Evolutionary conservation across 129 eudicot species (phyloP).

Genomic region (Oenanthe sinensis): DNA sequence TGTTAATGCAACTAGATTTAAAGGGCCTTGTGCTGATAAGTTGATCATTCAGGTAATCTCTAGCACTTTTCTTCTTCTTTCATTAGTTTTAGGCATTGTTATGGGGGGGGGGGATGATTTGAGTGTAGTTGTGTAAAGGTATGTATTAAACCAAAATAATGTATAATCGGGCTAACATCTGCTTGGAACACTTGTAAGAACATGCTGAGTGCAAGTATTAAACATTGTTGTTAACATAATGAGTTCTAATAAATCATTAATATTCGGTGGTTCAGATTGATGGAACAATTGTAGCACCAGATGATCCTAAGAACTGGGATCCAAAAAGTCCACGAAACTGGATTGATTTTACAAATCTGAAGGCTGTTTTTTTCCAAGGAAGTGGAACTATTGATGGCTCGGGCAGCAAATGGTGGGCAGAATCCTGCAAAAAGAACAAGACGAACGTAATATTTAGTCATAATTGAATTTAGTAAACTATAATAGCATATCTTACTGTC

Average conservation of each 20-base stretch:
- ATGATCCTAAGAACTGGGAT: constrained; percentile 81
- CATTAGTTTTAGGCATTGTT: neutral
- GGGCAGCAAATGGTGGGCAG: constrained; percentile 99
- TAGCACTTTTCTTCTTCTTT: neutral
- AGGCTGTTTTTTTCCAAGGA: constrained; percentile 59
- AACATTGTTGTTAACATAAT: neutral
- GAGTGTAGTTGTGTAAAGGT: no score
- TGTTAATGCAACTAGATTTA: constrained; percentile 82
- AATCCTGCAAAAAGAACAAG: constrained; percentile 94
- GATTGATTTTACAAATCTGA: constrained; percentile 72
- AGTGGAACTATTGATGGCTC: constrained; percentile 91
- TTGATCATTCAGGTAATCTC: constrained; percentile 59
- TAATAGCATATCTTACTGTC: constrained; percentile 9
- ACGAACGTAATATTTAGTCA: constrained; percentile 46
- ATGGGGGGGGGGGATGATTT: no score
- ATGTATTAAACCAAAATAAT: neutral
- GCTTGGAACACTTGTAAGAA: neutral
- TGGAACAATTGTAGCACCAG: constrained; percentile 85
- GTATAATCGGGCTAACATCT: neutral
- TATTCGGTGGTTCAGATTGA: constrained; percentile 49
- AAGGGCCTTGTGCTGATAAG: constrained; percentile 81
- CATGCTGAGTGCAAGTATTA: neutral
- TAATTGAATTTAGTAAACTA: constrained; percentile 6
- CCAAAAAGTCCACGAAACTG: constrained; percentile 57
- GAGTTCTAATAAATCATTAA: neutral